Percentiles rank a stretch among this genome's conserved stretches.
phyloP scores from a whole-genome alignment of 2,329 filamentous ascomycete genomes.

The Cyclaneusma minus region DNA sequence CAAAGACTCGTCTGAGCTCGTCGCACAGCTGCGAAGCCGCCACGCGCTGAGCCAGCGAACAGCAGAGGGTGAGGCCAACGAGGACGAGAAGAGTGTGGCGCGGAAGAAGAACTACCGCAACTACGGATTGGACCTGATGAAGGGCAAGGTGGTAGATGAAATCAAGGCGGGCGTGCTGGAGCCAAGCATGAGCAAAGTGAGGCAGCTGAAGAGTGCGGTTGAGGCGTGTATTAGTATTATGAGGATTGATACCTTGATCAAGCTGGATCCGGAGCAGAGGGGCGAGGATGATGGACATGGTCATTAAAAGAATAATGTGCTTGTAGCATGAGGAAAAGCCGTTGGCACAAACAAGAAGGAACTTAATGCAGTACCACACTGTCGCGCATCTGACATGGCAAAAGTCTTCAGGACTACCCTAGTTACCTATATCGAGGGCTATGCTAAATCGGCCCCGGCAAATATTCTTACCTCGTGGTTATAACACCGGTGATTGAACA shows the following conservation, averaged over 20 bases:
- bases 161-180: conserved; percentile 92
- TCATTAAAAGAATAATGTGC: conserved; percentile 36
- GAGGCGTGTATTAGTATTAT: conserved; percentile 98
- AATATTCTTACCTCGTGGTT: no score
- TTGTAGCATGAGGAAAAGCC: conserved; percentile 10
- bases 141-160: conserved; percentile 83
- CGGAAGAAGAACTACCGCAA: conserved; percentile 98
- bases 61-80: conserved; percentile 66
- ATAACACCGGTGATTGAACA: no score
- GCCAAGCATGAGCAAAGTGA: conserved; percentile 95
- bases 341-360: not conserved
- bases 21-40: conserved; percentile 84
- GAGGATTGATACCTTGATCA: conserved; percentile 97
- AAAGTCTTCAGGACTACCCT: no score
- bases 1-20: conserved; percentile 88
- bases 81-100: conserved; percentile 78
- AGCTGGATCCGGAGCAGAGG: conserved; percentile 80
- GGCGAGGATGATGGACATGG: conserved; percentile 61
- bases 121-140: conserved; percentile 82
- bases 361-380: no score
- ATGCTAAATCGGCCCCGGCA: no score
- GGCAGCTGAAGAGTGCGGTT: conserved; percentile 95
- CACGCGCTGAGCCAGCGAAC: conserved; percentile 91
- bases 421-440: no score
- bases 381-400: no score